Evolutionary conservation across 176 grass and related monocot species (phyloP).

Genomic region (Dendrocalamus sinicus): DNA sequence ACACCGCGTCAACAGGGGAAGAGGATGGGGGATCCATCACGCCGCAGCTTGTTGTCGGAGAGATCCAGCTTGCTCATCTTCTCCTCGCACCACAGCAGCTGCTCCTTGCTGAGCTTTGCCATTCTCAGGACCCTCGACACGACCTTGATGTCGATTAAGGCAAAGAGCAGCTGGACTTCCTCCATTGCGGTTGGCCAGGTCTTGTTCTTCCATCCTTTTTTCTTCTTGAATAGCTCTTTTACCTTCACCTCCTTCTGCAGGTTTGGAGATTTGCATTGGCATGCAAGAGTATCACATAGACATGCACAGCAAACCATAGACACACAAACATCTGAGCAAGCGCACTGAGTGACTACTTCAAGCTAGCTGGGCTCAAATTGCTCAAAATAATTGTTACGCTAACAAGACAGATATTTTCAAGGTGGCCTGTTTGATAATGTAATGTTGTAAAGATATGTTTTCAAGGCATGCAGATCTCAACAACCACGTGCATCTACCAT

Average conservation of each 20-base stretch:
- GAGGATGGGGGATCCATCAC: slow-evolving; percentile 76
- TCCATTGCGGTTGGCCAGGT: slow-evolving; percentile 71
- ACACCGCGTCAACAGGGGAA: slow-evolving; percentile 72
- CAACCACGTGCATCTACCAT: slow-evolving; percentile 7
- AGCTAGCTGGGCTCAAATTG: slow-evolving; percentile 7
- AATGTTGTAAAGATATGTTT: slow-evolving; percentile 14
- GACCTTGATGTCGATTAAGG: slow-evolving; percentile 88
- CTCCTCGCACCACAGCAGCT: slow-evolving; percentile 97
- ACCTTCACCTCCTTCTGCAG: slow-evolving; percentile 88
- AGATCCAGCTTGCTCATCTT: slow-evolving; percentile 99
- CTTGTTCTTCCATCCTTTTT: slow-evolving; percentile 79
- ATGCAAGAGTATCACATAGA: not conserved
- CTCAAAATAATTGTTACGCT: not conserved
- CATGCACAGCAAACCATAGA: not conserved
- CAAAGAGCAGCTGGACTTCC: slow-evolving; percentile 89
- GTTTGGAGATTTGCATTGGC: slow-evolving; percentile 8
- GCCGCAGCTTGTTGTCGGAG: slow-evolving; percentile 66
- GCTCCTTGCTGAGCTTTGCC: slow-evolving; percentile 86
- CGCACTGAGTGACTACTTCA: not conserved
- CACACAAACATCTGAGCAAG: not conserved
- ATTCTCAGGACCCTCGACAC: slow-evolving; percentile 82
- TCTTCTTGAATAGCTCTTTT: slow-evolving; percentile 95
- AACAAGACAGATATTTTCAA: not conserved
- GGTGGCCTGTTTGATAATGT: not conserved
- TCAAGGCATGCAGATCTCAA: not conserved